Conservation (phyloP, 73 alveolate species). For the Paramecium primaurelia region DNA sequence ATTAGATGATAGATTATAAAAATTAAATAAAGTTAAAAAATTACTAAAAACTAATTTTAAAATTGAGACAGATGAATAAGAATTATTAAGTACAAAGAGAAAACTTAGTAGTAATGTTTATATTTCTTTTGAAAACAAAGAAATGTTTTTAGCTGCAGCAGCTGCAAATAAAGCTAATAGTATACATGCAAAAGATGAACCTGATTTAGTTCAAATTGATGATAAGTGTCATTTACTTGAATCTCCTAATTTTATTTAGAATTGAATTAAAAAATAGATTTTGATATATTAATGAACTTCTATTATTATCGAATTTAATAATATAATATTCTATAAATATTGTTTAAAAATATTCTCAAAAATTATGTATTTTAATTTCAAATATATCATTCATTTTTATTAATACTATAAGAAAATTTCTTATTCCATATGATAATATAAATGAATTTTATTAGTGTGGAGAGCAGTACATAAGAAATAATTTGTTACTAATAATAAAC, state of each 20-base stretch:
- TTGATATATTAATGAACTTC: background rate
- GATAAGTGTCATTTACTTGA: constrained; percentile 44
- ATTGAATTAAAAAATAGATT: background rate
- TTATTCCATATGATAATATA: background rate
- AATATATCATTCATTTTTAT: background rate
- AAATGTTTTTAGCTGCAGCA: constrained; percentile 46
- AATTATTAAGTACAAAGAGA: constrained; percentile 23
- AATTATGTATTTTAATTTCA: background rate
- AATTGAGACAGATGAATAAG: constrained; percentile 30
- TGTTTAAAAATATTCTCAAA: background rate
- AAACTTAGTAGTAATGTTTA: constrained; percentile 26
- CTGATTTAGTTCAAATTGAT: constrained; percentile 40
- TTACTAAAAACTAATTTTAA: background rate
- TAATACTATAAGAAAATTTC: background rate
- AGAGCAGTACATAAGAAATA: background rate
- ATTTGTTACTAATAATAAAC: background rate
- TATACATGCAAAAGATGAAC: constrained; percentile 33
- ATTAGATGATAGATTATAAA: constrained; percentile 12
- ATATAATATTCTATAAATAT: background rate
- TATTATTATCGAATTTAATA: background rate
- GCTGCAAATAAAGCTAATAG: background rate
- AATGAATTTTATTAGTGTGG: background rate
- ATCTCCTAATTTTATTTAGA: constrained; percentile 42
- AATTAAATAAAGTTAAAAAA: constrained; percentile 5
- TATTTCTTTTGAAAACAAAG: constrained; percentile 36